Evolutionary conservation across 2,329 filamentous ascomycete genomes (phyloP), one percentile per base, ranked within the genome.

Genomic region (Monilinia fructigena): DNA sequence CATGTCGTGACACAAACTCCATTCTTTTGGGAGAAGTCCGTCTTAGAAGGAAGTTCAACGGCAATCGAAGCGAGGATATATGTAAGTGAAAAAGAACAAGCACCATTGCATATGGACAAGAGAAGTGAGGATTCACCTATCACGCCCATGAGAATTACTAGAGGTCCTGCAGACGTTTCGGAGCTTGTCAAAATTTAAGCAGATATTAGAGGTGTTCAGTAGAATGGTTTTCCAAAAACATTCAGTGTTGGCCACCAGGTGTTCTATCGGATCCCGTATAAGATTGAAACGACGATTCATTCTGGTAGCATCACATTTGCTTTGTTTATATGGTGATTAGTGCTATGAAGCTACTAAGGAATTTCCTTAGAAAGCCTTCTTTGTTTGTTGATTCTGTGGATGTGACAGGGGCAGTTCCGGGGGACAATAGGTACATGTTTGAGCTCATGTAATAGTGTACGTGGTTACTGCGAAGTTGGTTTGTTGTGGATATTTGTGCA

Each of bases 101-200:
- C 28, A 62, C n/a, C 47, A 8, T 12, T 62, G 6, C 59, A 62
- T 52, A 14, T 38, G 28, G n/a, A 40, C 7, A 20, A 48, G 16
- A 54, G 8, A 52, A 18, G 47, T 52, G 8, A 4, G n/a, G 4
- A 28, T 31, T 31, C 31, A 20, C n/a, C 10, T 1, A 18, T 14
- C 47, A 2, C 16, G 14, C 18, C 5, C 8, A 18, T 48, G 8
- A 35, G 28, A 6, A 52, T 18, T 16, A n/a, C 28, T 62, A 14
- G 40, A 3, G 20, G 23, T 12, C 31, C 35, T 23, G 5, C 28
- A 61, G 58, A 61, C 1, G 47, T 50, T 35, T 61, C 45, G 14
- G 58, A 61, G 45, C 28, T 61, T 4, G 45, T 61, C 20, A 50
- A 52, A 52, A 61, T 61, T 11, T 28, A 61, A 18, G 45, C 58